Evolutionary conservation across 2,329 filamentous ascomycete species (phyloP), one percentile per base, ranked within the genome.

Genomic region (Arachnopeziza araneosa): DNA sequence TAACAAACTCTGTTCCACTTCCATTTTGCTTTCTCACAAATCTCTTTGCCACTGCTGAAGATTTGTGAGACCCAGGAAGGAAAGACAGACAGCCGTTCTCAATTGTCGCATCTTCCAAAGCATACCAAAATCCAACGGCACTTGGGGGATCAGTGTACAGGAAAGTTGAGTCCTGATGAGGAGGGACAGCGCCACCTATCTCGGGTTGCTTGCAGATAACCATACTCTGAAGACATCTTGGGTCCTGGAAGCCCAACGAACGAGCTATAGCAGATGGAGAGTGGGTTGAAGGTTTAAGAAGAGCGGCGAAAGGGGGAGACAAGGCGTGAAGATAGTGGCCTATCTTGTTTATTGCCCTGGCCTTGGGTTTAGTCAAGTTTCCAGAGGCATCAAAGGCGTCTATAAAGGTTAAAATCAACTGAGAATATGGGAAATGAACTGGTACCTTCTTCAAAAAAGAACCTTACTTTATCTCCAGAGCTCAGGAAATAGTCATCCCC

Each of bases 191-290:
- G 23, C 90, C 93, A 26, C 95, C 95, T 57, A 98, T 97, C 76
- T 96, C 91, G 23, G 95, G 93, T 77, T 97, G 93, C 75, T 99
- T 99, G 83, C 92, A 97, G 68, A 99, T 98, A 26, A 98, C 82
- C 95, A 99, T 99, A 73, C 89, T 95, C 79, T 99, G 95, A 56
- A 99, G 79, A 61, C 82, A 84, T 55, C 64, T 63, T 74, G 80
- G 73, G 84, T 88, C 60, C 73, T 74, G 48, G 74, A 71, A 75
- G 0, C 75, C 74, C 50, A 76, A 72, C 14, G 81, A 83, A 49
- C 84, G 79, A 0, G 74, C 73, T 17, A 78, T 73, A 52, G 75
- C 71, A 3, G 69, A 66, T 1, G 71, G 70, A 19, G 67, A 68
- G 54, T 71, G 66, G 4, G 68, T 81, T 80, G 36, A 81, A 73